Percentiles rank a stretch among this genome's conserved stretches.
These are phyloP conservation scores for Collybia mongolica DNA, from an alignment of 768 basidiomycete genomes.

Conservation along the genomic window DNA sequence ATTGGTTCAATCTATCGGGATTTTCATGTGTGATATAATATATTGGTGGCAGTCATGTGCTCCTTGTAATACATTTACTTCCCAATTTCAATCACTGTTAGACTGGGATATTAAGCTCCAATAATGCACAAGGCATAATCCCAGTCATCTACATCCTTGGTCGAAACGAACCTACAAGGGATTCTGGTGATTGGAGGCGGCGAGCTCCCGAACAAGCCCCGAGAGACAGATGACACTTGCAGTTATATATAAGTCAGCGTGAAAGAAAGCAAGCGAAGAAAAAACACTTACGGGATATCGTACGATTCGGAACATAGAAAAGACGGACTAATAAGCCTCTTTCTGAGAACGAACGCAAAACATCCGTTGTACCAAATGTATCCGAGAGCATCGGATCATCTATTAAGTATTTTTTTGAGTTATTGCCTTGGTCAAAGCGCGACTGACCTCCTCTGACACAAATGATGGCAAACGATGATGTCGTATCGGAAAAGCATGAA, in stretches of 20 bases:
- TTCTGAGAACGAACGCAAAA: neutral
- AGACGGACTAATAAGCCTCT: conserved; percentile 39
- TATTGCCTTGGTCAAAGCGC: neutral
- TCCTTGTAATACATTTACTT: neutral
- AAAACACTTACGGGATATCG: conserved; percentile 25
- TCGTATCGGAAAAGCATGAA: conserved; percentile 40
- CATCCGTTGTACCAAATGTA: neutral
- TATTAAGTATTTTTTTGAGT: conserved; percentile 1
- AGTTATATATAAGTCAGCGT: neutral
- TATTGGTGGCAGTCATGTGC: no score
- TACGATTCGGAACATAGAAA: conserved; percentile 37
- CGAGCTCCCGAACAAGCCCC: conserved; percentile 25
- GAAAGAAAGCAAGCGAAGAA: neutral
- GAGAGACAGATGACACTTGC: conserved; percentile 19
- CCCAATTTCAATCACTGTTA: conserved; percentile 6
- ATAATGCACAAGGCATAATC: conserved; percentile 55
- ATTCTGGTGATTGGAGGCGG: conserved; percentile 44
- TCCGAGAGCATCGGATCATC: conserved; percentile 9
- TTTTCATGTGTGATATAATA: neutral
- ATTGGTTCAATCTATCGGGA: conserved; percentile 4
- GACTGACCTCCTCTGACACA: conserved; percentile 38
- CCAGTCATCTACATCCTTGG: conserved; percentile 43
- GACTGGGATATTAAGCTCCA: conserved; percentile 19
- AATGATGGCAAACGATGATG: conserved; percentile 41
- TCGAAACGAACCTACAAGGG: conserved; percentile 52